phyloP scores from a whole-genome alignment of 2,329 filamentous ascomycete genomes.

The Drechmeria coniospora region DNA sequence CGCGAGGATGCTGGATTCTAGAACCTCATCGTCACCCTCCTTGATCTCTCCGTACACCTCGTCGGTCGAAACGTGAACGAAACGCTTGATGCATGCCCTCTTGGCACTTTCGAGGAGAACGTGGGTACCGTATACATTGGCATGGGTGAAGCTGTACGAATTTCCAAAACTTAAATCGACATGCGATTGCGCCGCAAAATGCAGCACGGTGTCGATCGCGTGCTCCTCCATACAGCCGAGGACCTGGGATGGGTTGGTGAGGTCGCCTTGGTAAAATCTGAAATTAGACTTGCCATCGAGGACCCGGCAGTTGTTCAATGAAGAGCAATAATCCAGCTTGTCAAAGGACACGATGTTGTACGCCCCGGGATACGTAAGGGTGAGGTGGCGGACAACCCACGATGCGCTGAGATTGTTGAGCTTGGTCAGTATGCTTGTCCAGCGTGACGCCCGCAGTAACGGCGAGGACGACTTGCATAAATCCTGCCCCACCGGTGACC shows the following conservation, averaged over 20 bases:
- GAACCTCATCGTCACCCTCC: constrained; percentile 53
- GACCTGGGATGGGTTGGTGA: constrained; percentile 56
- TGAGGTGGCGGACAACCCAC: constrained; percentile 69
- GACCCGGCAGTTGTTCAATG: constrained; percentile 61
- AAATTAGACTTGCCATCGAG: constrained; percentile 58
- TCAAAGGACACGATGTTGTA: constrained; percentile 76
- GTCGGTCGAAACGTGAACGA: constrained; percentile 73
- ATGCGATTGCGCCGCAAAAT: constrained; percentile 76
- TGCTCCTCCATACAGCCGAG: constrained; percentile 54
- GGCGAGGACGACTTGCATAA: constrained; percentile 47
- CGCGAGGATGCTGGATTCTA: constrained; percentile 58
- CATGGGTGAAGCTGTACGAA: constrained; percentile 66
- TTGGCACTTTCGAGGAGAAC: constrained; percentile 64
- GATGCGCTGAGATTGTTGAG: constrained; percentile 41
- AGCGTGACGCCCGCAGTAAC: neutral
- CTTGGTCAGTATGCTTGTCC: neutral
- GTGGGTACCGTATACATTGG: constrained; percentile 74
- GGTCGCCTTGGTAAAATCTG: constrained; percentile 64
- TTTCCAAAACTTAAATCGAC: constrained; percentile 74
- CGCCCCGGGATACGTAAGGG: constrained; percentile 52
- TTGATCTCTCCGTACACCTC: constrained; percentile 74
- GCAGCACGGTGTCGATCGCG: constrained; percentile 65
- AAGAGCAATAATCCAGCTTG: constrained; percentile 71
- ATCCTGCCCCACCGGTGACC: constrained; percentile 71
- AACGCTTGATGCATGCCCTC: constrained; percentile 53